phyloP scores from a whole-genome alignment of 2,329 filamentous ascomycete species.

The Aspergillus novoparasiticus region DNA sequence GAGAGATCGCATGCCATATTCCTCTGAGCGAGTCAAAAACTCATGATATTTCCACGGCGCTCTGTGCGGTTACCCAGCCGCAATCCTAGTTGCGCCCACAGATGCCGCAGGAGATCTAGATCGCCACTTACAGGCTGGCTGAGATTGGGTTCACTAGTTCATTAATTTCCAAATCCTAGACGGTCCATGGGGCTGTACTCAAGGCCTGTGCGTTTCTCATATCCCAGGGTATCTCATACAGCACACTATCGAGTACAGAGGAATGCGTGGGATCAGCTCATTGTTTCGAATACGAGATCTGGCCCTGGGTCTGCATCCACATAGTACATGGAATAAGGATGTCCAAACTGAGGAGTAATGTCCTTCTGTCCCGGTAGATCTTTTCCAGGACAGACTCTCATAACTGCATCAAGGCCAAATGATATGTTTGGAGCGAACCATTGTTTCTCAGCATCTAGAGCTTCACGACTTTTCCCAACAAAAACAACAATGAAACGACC shows the following conservation, averaged over 20 bases:
- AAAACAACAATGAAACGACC: constrained; percentile 34
- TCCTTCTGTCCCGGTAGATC: not conserved
- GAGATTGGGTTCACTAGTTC: not conserved
- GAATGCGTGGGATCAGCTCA: not conserved
- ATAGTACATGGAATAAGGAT: constrained; percentile 19
- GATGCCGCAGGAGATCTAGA: not conserved
- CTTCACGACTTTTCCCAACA: constrained; percentile 25
- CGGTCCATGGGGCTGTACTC: not conserved
- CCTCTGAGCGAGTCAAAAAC: not conserved
- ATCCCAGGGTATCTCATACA: not conserved
- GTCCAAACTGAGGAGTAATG: constrained; percentile 1
- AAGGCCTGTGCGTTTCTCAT: not conserved
- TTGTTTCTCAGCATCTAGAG: not conserved
- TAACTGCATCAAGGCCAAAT: constrained; percentile 14
- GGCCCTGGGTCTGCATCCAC: constrained; percentile 31
- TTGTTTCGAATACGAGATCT: constrained; percentile 17
- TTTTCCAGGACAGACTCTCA: constrained; percentile 9
- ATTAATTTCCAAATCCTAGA: not conserved
- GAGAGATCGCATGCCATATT: not conserved
- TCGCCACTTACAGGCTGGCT: not conserved
- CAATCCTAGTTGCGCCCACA: not conserved
- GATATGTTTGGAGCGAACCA: not conserved
- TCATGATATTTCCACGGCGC: not conserved
- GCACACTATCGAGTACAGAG: not conserved
- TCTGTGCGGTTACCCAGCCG: not conserved